Evolutionary conservation across 2,329 filamentous ascomycete genomes (phyloP), one percentile per base, ranked within the genome.

Genomic region (Penicillium corylophilum): DNA sequence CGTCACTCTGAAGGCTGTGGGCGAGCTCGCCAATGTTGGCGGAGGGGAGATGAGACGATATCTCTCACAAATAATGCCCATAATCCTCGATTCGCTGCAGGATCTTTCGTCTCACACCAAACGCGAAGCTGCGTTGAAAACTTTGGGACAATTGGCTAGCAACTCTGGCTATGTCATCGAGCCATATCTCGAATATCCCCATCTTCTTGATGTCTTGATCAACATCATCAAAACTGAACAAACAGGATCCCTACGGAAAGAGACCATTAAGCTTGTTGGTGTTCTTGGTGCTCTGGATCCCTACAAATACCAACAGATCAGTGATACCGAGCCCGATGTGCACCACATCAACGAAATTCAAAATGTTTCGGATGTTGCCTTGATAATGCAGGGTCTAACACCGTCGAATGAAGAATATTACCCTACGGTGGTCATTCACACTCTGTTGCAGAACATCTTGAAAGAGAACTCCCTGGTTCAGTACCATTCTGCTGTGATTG

Each of bases 341-440:
- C 89, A 94, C 65, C 82, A 85, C 43, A 79, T 82, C 48, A 78
- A 84, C 41, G 84, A 87, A 66, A 79, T 82, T n/a, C 81, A 86
- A 60, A 77, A 78, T 8, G 79, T 95, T 63, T 95, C 93, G 0
- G 94, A 99, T 71, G 95, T 99, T 41, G 94, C 92, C 3, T 80
- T 99, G 26, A 97, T 99, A 80, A 99, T 99, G 93, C 91, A 90
- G 38, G 94, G 95, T 13, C 79, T 96, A 36, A 97, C 92, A 0
- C 95, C 94, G 0, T 97, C 93, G 0, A 96, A 90, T 66, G 96
- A 99, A 67, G 94, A 99, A 64, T 99, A 99, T 72, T 99, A 96
- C 67, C 94, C 94, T 0, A 99, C 94, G 0, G 91, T 99, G 16
- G 94, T 96, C 42, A 96, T 99, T 68, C 96, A 96, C 64, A 95